Base-by-base conservation (phyloP, 2,329 filamentous ascomycete genomes). In the Capronia americana region DNA sequence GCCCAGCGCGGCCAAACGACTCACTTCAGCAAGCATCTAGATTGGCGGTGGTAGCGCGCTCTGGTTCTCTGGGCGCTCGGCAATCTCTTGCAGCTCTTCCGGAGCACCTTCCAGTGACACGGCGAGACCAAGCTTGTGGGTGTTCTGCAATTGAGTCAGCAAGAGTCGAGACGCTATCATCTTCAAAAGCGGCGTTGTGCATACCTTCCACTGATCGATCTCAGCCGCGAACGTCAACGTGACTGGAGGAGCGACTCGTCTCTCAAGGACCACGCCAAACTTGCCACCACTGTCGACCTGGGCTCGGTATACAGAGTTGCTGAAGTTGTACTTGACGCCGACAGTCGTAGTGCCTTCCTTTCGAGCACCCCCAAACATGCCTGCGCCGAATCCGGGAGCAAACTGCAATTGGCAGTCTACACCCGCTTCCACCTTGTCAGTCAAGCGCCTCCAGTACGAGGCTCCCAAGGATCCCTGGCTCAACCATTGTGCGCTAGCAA, bases 321-420 rank as follows among this genome's bases (percentile, higher is more conserved):
- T 88, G 88, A 99, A 99, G 79, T 97, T 94, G 82, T 99, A 99
- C 83, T 99, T 99, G 78, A 93, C 92, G 75, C 94, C 95, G 74
- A 98, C 86, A 62, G 93, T 92, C 61, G 96, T 93, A 68, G 92
- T 86, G 63, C 95, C 95, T 79, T 99, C 93, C 80, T 93, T 94
- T 79, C 89, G 87, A 61, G 89, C 78, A 55, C 88, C 88, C 67
- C 92, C 92, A 88, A 95, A 93, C 80, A 92, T 82, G 70, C 87
- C 86, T 63, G 87, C 84, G 57, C 76, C 75, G 30, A 87, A 84
- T 34, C 88, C 84, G 34, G 88, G 85, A 30, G 86, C 88, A 73
- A 97, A 90, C 71, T 93, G 90, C 66, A 99, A 86, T 79, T 93
- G 96, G 85, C 96, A 88, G 75, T 98, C 94, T 73, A 96, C 92